Evolutionary conservation across 371 early-diverging fungal species (phyloP).

Genomic region (Mortierella sp.): DNA sequence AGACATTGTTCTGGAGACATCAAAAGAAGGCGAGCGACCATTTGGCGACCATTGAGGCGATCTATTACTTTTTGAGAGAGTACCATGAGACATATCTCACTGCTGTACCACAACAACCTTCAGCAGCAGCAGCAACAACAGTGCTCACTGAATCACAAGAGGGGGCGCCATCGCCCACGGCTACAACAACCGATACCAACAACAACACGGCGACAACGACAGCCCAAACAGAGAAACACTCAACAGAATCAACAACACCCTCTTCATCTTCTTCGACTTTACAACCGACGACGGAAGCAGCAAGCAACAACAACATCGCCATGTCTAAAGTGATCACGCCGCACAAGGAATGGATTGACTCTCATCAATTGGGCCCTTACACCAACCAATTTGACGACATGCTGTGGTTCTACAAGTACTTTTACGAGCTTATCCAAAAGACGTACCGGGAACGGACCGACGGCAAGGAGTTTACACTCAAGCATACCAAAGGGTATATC

Average conservation of each 20-base stretch:
- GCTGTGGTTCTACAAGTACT: slow-evolving; percentile 89
- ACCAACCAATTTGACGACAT: slow-evolving; percentile 87
- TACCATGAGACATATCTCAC: slow-evolving; percentile 61
- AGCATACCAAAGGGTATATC: slow-evolving; percentile 52
- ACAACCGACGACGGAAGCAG: neutral
- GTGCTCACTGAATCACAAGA: neutral
- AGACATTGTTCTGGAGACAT: slow-evolving; percentile 93
- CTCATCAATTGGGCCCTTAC: slow-evolving; percentile 58
- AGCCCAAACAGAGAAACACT: neutral
- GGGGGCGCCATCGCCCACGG: neutral
- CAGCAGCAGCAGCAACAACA: neutral
- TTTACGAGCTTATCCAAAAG: slow-evolving; percentile 88
- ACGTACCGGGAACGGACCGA: slow-evolving; percentile 67
- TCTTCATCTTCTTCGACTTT: neutral
- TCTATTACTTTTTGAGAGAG: slow-evolving; percentile 91
- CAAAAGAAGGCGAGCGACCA: slow-evolving; percentile 80
- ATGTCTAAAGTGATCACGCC: slow-evolving; percentile 26
- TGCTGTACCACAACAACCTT: neutral
- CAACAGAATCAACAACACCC: neutral
- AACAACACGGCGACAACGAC: no score
- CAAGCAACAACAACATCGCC: neutral
- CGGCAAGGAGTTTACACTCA: slow-evolving; percentile 56
- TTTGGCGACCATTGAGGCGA: slow-evolving; percentile 95
- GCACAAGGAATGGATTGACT: slow-evolving; percentile 48
- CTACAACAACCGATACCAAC: neutral